Percentiles rank a stretch among this genome's conserved stretches.
phyloP scores from a whole-genome alignment of 2,329 filamentous ascomycete genomes.

The Aspergillus pseudoglaucus region DNA sequence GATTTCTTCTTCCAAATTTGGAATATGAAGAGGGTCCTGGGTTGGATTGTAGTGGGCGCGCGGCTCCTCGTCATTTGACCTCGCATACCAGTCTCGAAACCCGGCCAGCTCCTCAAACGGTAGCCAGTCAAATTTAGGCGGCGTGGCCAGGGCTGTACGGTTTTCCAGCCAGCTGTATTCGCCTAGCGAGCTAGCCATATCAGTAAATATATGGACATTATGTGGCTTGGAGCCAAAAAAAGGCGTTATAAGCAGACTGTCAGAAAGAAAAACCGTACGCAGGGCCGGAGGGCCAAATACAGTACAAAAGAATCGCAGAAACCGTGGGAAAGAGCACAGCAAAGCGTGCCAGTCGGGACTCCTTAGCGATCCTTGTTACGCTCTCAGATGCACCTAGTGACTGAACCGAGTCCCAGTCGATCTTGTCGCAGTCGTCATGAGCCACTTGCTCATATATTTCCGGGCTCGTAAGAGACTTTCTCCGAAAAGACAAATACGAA shows the following conservation, averaged over 20 bases:
- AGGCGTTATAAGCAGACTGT: constrained; percentile 7
- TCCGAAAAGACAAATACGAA: constrained; percentile 7
- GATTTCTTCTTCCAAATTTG: constrained; percentile 29
- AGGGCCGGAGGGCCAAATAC: constrained; percentile 20
- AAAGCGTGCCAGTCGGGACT: constrained; percentile 8
- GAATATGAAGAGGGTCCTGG: constrained; percentile 35
- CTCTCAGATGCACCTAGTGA: constrained; percentile 8
- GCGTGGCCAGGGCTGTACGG: constrained; percentile 9
- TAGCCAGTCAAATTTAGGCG: constrained; percentile 14
- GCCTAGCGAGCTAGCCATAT: constrained; percentile 7
- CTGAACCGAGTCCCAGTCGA: constrained; percentile 1
- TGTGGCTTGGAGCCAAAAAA: constrained; percentile 8
- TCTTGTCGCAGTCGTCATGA: no score
- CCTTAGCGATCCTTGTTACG: constrained; percentile 4
- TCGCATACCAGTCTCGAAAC: constrained; percentile 16
- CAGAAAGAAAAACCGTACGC: constrained; percentile 17
- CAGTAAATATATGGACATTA: constrained; percentile 3
- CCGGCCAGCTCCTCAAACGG: constrained; percentile 9
- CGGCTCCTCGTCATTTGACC: constrained; percentile 1
- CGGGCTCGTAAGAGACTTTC: no score
- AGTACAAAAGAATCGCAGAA: constrained; percentile 18
- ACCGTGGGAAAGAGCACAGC: constrained; percentile 16
- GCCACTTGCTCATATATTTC: no score
- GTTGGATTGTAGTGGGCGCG: constrained; percentile 27
- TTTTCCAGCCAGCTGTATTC: constrained; percentile 9